A percentile compares a stretch with the other conserved stretches of the same genome.
These are phyloP conservation scores for Sarocladium oryzae DNA, from an alignment of 2,329 filamentous ascomycete species.

Conservation along the genomic window DNA sequence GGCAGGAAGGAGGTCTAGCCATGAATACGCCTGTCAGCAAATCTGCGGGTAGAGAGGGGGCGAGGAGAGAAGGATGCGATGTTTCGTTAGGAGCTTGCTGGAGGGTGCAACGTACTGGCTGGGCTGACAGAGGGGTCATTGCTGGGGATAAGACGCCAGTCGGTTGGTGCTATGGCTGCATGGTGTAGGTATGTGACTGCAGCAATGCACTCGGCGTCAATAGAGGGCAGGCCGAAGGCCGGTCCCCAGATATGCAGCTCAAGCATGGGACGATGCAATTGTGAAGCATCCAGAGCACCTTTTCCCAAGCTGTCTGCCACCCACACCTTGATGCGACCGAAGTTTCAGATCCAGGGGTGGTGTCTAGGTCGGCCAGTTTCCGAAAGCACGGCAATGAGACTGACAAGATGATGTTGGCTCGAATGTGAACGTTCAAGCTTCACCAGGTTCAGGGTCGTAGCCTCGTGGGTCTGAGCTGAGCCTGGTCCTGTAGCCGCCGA, in stretches of 20 bases:
- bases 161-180: conserved; percentile 45
- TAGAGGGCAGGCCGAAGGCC: conserved; percentile 80
- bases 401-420: too few species aligned
- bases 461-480: not conserved
- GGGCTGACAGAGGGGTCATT: conserved; percentile 67
- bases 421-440: not conserved
- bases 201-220: conserved; percentile 86
- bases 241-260: conserved; percentile 88
- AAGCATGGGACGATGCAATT: too few species aligned
- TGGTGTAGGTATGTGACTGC: conserved; percentile 69
- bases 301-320: not conserved
- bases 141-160: conserved; percentile 66
- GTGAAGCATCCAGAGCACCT: too few species aligned
- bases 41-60: conserved; percentile 14
- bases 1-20: conserved; percentile 50
- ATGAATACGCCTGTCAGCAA: not conserved
- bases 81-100: conserved; percentile 11
- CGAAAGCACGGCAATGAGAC: too few species aligned
- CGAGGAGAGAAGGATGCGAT: conserved; percentile 12
- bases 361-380: not conserved
- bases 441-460: not conserved
- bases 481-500: too few species aligned
- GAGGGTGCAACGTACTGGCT: conserved; percentile 48
- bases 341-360: not conserved
- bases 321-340: too few species aligned